Base-by-base conservation (phyloP, 2,329 filamentous ascomycete species). In the Penicillium italicum region DNA sequence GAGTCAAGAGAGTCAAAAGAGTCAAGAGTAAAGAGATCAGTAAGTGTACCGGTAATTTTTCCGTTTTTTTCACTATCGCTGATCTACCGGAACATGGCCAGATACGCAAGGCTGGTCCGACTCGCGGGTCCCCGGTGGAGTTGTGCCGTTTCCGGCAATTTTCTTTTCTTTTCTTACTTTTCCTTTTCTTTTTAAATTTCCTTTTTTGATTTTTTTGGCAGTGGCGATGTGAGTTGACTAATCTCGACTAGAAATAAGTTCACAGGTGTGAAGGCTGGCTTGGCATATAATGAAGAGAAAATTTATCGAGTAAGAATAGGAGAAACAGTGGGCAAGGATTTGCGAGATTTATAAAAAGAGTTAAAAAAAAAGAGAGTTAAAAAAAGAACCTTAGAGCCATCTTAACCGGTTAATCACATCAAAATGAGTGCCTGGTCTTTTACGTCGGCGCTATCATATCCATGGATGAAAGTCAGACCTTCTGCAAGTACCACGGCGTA, bases 41-140 rank as follows among this genome's bases (percentile, higher is more conserved):
- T 43, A 59, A 58, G 47, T 62, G 58, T 64, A 58, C 47, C 59
- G 48, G 55, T 53, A 56, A 44, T 54, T 55, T 63, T 60, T 50
- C 41, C 49, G 43, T 50, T 45, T 57, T 57, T 56, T 55, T 59
- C 58, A 57, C 58, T 64, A 62, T 58, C 56, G 61, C 46, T 62
- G 67, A 71, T 71, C 69, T 68, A 62, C 67, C 64, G 62, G 58
- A 53, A 50, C 60, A 62, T 66, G 69, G 76, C 78, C 36, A 74
- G 78, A 26, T 76, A 73, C 57, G 74, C 80, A 37, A 74, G 40
- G 76, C 28, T 65, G 79, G 20, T 80, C 84, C 66, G 62, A 66
- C 59, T 46, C 57, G 60, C 59, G 80, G 68, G 68, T 68, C 66
- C 68, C 61, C 20, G 54, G 62, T 63, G 60, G 61, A 59, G 54